A percentile compares a stretch with the other conserved stretches of the same genome.
Conservation (phyloP, 305 asterid genomes). For the Petunia hybrid region DNA sequence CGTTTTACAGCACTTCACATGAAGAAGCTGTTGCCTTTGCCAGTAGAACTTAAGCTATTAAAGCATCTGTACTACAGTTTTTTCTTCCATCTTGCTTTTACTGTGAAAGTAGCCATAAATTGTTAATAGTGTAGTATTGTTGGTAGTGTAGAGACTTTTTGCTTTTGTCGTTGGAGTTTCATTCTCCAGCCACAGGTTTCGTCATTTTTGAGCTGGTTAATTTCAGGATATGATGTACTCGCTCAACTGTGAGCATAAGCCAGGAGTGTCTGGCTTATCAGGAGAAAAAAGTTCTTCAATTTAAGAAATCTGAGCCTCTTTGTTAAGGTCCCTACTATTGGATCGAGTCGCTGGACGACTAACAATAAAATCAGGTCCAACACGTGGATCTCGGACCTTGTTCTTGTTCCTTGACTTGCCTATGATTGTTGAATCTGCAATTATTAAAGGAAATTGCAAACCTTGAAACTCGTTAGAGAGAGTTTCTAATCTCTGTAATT, state of each 20-base stretch:
- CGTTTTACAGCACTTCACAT: conserved; percentile 55
- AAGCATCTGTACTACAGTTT: neutral
- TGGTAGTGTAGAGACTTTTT: conserved; percentile 4
- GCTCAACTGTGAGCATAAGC: neutral
- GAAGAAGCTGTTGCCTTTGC: conserved; percentile 60
- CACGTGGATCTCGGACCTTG: too few species aligned
- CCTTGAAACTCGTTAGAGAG: too few species aligned
- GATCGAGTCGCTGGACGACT: too few species aligned
- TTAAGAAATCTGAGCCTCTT: neutral
- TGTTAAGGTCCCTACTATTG: too few species aligned
- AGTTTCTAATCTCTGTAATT: too few species aligned
- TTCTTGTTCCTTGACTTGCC: too few species aligned
- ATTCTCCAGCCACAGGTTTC: neutral
- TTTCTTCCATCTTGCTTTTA: neutral
- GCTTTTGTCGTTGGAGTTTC: neutral
- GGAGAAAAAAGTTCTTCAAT: neutral
- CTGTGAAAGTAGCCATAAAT: neutral
- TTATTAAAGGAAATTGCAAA: too few species aligned
- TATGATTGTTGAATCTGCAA: too few species aligned
- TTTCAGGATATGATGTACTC: neutral
- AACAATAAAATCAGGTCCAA: too few species aligned
- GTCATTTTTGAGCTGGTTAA: conserved; percentile 23
- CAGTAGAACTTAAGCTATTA: conserved; percentile 39
- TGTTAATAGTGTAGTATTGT: conserved; percentile 22
- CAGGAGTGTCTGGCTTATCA: neutral